Base-by-base conservation (phyloP, 257 asterid genomes). In the Solanum arcanum region DNA sequence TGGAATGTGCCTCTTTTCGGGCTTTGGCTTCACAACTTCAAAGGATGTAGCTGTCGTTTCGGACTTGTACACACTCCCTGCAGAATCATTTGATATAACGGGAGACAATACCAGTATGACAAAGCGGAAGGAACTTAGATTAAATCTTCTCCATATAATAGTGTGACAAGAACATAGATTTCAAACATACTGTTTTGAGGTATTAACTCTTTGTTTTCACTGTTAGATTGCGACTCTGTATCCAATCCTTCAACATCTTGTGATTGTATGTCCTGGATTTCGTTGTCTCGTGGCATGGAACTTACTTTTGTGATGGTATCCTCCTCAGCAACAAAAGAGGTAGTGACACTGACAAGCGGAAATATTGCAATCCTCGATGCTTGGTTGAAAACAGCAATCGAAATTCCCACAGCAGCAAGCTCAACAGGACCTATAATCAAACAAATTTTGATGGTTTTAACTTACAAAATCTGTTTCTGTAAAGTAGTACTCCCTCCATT, bases 321-420 rank as follows among this genome's bases (percentile, higher is more conserved):
- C 62, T 94, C 96, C 89, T 93, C 96, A 11, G 95, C 96, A 16
- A 93, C 98, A 18, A 94, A 92, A 39, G 98, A 94, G 23, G 96
- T 94, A 18, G 95, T 94, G 41, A 94, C 89, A 69, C 96, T 94
- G 4, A 94, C 98, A 2, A 94, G 94, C 1, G 96, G 96, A 88
- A 92, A 94, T 37, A 94, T 93, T 2, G 98, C 95, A 21, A 94
- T 90, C 62, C 93, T 90, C 4, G 98, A 94, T 9, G 92, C 92
- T 56, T 94, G 98, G 89, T 94, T 94, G 92, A 94, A 93, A 21
- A 94, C 86, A 83, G 98, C 96, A 89, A 93, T 94, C 12, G 98
- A 90, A 84, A 94, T 95, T 77, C 98, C 96, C 41, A 94, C 95
- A 16, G 95, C 98, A 77, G 95, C 98, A 44, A 92, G 95, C 78